Percentiles rank a stretch among this genome's conserved stretches.
Conservation (phyloP, 75 land plant species). For the Picea glauca region DNA sequence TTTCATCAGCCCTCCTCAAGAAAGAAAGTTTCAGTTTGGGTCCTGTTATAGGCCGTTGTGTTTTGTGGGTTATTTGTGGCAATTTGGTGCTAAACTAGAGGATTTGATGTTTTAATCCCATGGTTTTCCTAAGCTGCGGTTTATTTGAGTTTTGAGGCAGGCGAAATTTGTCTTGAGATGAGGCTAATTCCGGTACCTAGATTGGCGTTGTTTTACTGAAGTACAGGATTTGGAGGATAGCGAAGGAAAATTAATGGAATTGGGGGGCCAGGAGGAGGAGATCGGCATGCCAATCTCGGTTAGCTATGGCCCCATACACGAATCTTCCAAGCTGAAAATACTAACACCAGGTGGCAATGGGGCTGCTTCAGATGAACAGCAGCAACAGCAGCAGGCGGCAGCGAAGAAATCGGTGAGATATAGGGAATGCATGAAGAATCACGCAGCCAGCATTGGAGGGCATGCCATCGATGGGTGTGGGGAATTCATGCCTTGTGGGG, state of each 20-base stretch:
- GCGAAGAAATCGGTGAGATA: slow-evolving; percentile 32
- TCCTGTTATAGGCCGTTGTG: not conserved
- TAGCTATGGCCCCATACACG: slow-evolving; percentile 32
- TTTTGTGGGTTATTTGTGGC: not conserved
- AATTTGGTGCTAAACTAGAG: slow-evolving; percentile 3
- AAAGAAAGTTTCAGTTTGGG: not conserved
- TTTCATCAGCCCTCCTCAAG: too few species aligned
- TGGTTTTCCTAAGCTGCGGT: not conserved
- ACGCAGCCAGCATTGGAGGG: slow-evolving; percentile 48
- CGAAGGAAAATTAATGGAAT: slow-evolving; percentile 12
- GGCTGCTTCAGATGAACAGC: slow-evolving; percentile 11
- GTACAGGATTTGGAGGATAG: slow-evolving; percentile 3
- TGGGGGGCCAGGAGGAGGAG: slow-evolving; percentile 20
- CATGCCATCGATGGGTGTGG: slow-evolving; percentile 63
- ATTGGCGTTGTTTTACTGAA: slow-evolving; percentile 3
- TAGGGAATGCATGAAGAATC: slow-evolving; percentile 57
- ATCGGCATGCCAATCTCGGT: slow-evolving; percentile 36
- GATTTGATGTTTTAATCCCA: slow-evolving; percentile 5
- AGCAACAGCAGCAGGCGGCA: not conserved
- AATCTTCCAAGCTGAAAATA: slow-evolving; percentile 29
- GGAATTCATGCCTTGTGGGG: slow-evolving; percentile 56
- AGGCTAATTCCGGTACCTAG: too few species aligned
- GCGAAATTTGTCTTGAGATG: too few species aligned
- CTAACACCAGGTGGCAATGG: slow-evolving; percentile 27
- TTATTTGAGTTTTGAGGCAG: too few species aligned